Base-by-base conservation (phyloP, 2,329 filamentous ascomycete genomes). In the Penicillium thymicola region DNA sequence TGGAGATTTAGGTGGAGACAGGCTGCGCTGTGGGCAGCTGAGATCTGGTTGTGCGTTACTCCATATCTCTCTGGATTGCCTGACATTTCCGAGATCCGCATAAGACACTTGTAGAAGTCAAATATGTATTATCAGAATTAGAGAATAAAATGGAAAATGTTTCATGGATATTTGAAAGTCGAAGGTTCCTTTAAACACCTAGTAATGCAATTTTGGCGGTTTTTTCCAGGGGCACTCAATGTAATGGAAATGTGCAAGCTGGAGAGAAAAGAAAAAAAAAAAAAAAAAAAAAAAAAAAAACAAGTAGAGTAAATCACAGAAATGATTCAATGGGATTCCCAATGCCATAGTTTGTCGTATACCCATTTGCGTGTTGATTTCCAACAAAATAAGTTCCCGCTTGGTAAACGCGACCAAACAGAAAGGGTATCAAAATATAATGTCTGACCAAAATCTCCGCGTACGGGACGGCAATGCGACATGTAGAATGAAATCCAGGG, bases 371-470 rank as follows among this genome's bases (percentile, higher is more conserved):
- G 48, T 48, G 18, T 55, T 57, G 40, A 28, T 55, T 57, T 55
- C 51, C 42, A 48, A 47, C 49, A 44, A 51, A 30, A 58, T 14
- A 45, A 32, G 34, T 45, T 51, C 55, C 59, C 54, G 50, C 53
- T 57, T 55, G 53, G 55, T 65, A 56, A 59, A 61, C 55, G 59
- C 40, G 55, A 60, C 51, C 47, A 53, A 44, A 53, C 55, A 62
- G 51, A 58, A 62, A 67, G 69, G 69, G 69, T 72, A 72, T 72
- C 69, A 69, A 69, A 60, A 65, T 62, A 56, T 59, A 55, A 62
- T 57, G 56, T 62, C 60, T 59, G 56, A 52, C 51, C 48, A 47
- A 55, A 45, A 58, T 60, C 60, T 63, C 58, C 51, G 46, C 51
- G 46, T 58, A 54, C 56, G 47, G 60, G 55, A 52, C 60, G 41